A percentile compares a stretch with the other conserved stretches of the same genome.
Conservation (phyloP, 2,329 filamentous ascomycete genomes). For the Plectosphaerella cucumerina region DNA sequence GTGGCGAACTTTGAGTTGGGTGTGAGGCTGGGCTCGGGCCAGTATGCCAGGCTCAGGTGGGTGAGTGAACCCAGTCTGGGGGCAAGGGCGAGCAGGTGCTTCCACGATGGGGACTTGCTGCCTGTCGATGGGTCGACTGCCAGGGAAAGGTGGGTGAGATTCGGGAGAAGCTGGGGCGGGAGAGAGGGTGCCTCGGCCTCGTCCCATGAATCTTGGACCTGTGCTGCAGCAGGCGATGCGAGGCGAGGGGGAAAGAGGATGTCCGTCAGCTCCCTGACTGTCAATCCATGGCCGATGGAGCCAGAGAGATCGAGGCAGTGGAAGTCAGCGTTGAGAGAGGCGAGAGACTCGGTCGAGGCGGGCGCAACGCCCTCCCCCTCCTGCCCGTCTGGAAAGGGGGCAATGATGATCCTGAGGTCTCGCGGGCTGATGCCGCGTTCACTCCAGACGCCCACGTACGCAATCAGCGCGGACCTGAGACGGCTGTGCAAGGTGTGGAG, state of each 20-base stretch:
- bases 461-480: conserved; percentile 47
- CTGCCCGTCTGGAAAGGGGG: conserved; percentile 15
- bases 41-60: conserved; percentile 57
- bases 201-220: conserved; percentile 52
- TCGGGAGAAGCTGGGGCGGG: conserved; percentile 41
- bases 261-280: conserved; percentile 46
- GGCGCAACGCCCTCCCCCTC: conserved; percentile 12
- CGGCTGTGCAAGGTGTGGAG: conserved; percentile 51
- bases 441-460: conserved; percentile 41
- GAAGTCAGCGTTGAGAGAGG: conserved; percentile 39
- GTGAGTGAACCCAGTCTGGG: conserved; percentile 50
- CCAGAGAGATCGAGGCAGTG: conserved; percentile 50
- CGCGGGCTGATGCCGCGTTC: conserved; percentile 41
- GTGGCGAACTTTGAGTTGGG: conserved; percentile 47
- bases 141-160: conserved; percentile 58
- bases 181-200: conserved; percentile 22
- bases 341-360: conserved; percentile 8
- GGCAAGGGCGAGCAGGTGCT: conserved; percentile 51
- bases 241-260: conserved; percentile 40
- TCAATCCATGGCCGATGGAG: conserved; percentile 46
- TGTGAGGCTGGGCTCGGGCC: conserved; percentile 57
- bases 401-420: conserved; percentile 46
- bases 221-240: conserved; percentile 9
- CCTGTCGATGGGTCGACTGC: conserved; percentile 34
- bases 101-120: conserved; percentile 43